Evolutionary conservation across 1,284 basidiomycete genomes (phyloP), one percentile per base, ranked within the genome.

Genomic region (Schizophyllum amplum): DNA sequence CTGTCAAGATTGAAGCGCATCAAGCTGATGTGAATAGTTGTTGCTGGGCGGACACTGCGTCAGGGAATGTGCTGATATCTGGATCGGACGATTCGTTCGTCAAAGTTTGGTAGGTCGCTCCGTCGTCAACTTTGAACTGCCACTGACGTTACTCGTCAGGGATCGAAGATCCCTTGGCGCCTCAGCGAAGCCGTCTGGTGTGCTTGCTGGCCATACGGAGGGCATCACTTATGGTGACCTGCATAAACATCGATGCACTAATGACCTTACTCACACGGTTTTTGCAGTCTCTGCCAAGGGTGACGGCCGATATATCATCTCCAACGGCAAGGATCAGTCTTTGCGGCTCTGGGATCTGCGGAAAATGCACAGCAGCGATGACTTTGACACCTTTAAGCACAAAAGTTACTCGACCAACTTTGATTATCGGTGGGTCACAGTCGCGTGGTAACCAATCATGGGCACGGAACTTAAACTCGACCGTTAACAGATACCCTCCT

Each of bases 311-410:
- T 98, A 99, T 69, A 78, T 97, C 56, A 86, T 98, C 42, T 95
- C 91, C n/a, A 99, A 99, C 67, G 94, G 94, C 52, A 99, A 99
- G 71, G 97, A 99, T 68, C 96, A 98, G 68, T 85, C 90, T 1
- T 76, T 93, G 55, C 86, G 94, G 24, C 73, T 99, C 25, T 99
- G 96, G 91, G 96, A 99, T 72, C 74, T 99, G 53, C 86, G 96
- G 47, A 94, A 88, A 73, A 97, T 99, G 95, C 80, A 86, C 47
- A 83, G 77, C 56, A 87, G 81, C 63, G 68, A 75, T 9, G 87
- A 94, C 27, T 90, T 87, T 62, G 84, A 90, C 54, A 65, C 66
- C 11, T 78, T 85, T 55, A 71, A 73, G 27, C 65, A 74, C 52
- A 72, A 70, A 11, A 64, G 72, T 57, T 94, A 87, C 68, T 87